phyloP scores from a whole-genome alignment of 2,329 filamentous ascomycete species.

The Fusarium luffae region DNA sequence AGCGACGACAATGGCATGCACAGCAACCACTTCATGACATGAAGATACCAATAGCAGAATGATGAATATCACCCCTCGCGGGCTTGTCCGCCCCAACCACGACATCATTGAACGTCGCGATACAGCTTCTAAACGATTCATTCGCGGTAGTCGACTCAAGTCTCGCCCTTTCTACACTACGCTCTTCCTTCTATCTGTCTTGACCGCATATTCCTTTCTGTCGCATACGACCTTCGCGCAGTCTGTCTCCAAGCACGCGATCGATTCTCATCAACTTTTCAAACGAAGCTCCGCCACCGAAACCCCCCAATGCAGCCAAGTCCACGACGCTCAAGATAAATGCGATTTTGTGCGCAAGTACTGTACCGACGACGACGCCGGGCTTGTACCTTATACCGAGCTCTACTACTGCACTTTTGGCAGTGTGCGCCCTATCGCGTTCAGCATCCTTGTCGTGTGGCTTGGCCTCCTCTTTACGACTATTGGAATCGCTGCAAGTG shows the following conservation, averaged over 20 bases:
- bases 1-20: constrained; percentile 24
- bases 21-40: constrained; percentile 40
- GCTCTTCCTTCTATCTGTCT: constrained; percentile 58
- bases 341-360: constrained; percentile 87
- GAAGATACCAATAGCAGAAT: constrained; percentile 34
- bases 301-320: constrained; percentile 75
- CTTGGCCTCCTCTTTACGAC: constrained; percentile 92
- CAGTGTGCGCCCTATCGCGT: constrained; percentile 78
- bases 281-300: constrained; percentile 44
- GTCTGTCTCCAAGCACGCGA: constrained; percentile 18
- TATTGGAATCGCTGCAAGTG: constrained; percentile 96
- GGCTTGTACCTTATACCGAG: constrained; percentile 86
- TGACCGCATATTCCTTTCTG: constrained; percentile 59
- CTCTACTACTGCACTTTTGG: constrained; percentile 89
- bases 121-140: constrained; percentile 14
- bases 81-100: constrained; percentile 13
- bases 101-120: constrained; percentile 13
- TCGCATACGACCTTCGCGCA: constrained; percentile 36
- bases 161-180: constrained; percentile 63
- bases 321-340: constrained; percentile 81
- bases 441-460: constrained; percentile 82
- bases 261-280: constrained; percentile 34
- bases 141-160: constrained; percentile 54
- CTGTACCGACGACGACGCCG: constrained; percentile 89
- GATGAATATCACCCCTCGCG: constrained; percentile 22